phyloP scores from a whole-genome alignment of 2,329 filamentous ascomycete species.

The Ophiosphaerella narmari region DNA sequence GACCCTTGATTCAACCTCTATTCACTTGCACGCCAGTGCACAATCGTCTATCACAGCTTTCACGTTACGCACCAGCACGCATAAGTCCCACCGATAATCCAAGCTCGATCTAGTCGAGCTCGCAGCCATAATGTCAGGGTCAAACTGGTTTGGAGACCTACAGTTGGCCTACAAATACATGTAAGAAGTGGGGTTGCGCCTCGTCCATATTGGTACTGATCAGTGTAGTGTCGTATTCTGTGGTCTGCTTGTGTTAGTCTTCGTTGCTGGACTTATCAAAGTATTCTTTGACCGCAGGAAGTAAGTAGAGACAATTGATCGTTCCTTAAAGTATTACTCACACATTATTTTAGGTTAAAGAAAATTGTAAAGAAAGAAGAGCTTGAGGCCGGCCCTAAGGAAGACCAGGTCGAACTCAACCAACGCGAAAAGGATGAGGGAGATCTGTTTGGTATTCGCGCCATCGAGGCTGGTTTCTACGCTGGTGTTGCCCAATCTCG shows the following conservation, averaged over 20 bases:
- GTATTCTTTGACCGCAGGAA: constrained; percentile 42
- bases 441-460: constrained; percentile 47
- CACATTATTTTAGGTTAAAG: constrained; percentile 30
- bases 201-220: constrained; percentile 9
- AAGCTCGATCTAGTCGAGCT: neutral
- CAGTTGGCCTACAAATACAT: constrained; percentile 46
- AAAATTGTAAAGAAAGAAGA: constrained; percentile 32
- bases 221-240: constrained; percentile 40
- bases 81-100: neutral
- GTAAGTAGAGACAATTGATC: constrained; percentile 26
- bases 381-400: constrained; percentile 31
- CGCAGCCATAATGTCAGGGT: constrained; percentile 21
- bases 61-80: too few species aligned
- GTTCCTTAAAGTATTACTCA: constrained; percentile 4
- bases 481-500: constrained; percentile 48
- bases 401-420: constrained; percentile 43
- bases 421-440: constrained; percentile 46
- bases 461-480: constrained; percentile 49
- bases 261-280: constrained; percentile 42
- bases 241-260: constrained; percentile 33
- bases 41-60: too few species aligned
- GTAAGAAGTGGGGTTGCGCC: constrained; percentile 20
- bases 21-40: too few species aligned
- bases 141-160: constrained; percentile 41
- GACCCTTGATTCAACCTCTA: too few species aligned